Evolutionary conservation across 192 early-diverging fungal genomes (phyloP), one percentile per base, ranked within the genome.

Genomic region (Lobulomyces angularis): DNA sequence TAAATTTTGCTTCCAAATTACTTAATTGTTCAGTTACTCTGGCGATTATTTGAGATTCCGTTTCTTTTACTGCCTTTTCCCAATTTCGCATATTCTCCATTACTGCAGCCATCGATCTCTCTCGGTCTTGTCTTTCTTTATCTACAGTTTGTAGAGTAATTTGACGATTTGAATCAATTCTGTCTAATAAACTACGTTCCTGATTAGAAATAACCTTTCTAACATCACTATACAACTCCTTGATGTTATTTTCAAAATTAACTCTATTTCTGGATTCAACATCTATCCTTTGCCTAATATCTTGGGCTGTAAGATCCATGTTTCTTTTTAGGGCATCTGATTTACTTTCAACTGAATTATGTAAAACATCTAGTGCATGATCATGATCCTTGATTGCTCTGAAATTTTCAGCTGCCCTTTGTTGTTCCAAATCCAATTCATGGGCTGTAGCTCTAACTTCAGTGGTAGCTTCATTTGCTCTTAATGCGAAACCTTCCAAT

Each of bases 361-460:
- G 51, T n/a, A 67, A 33, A 2, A 20, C 20, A 2, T 31, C 48
- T 3, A 67, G 26, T 1, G 54, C 50, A 9, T 41, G 19, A 8
- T 67, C 59, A 30, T 67, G 64, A 12, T 64, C 64, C 29, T 47
- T 50, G 6, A 59, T 33, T 1, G 50, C 50, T 8, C 64, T 42
- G 43, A 55, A 19, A 3, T 45, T 40, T 27, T 67, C 64, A 2
- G 47, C 45, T 9, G 53, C 53, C 0, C 62, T 45, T 2, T 38
- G 46, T 9, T 30, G 29, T 20, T 63, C 56, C 20, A 45, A 30
- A 20, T 63, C 56, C 35, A 35, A 32, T 32, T 67, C 64, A 29
- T 46, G 14, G 1, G 46, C 36, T 31, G 44, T 46, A 1, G 43
- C 31, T 1, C 53, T 26, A 6, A 67, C 39, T 27, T 55, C 51